These are phyloP conservation scores for Mycena capillaripes DNA, from an alignment of 768 basidiomycete species.

Conservation along the genomic window DNA sequence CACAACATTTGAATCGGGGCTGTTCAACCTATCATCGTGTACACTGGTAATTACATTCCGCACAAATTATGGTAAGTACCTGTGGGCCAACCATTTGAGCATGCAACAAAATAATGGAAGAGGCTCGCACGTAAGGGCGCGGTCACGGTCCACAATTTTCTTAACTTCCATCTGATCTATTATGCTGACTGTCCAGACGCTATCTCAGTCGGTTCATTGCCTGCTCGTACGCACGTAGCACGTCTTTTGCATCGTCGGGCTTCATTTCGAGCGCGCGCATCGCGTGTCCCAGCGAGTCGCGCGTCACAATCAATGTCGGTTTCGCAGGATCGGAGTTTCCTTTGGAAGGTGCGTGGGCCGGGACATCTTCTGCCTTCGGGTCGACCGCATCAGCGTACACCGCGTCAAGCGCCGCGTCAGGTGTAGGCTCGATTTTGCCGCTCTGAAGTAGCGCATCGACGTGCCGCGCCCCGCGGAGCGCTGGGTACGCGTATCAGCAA, in stretches of 20 bases:
- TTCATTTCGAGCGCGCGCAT: conserved; percentile 33
- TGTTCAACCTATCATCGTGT: conserved; percentile 10
- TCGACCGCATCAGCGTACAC: conserved; percentile 50
- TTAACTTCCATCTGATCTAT: too few species aligned
- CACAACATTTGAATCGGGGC: neutral
- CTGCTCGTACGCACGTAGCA: conserved; percentile 37
- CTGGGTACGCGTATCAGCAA: conserved; percentile 43
- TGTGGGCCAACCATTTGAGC: neutral
- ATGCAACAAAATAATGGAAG: neutral
- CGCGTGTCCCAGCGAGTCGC: conserved; percentile 22
- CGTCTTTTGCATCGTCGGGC: conserved; percentile 32
- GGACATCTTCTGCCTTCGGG: conserved; percentile 31
- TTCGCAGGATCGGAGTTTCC: too few species aligned
- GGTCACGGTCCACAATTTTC: too few species aligned
- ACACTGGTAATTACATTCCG: conserved; percentile 7
- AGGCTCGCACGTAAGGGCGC: neutral
- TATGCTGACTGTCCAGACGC: neutral
- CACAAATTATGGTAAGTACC: neutral
- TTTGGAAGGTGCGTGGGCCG: conserved; percentile 17
- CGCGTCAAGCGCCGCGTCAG: conserved; percentile 66
- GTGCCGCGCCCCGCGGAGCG: conserved; percentile 69
- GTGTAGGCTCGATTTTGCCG: conserved; percentile 68
- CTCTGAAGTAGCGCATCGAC: conserved; percentile 69
- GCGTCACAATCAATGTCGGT: conserved; percentile 31
- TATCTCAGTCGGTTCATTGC: conserved; percentile 27